A percentile compares a stretch with the other conserved stretches of the same genome.
phyloP scores from a whole-genome alignment of 441 rosid species.

The Breynia disticha region DNA sequence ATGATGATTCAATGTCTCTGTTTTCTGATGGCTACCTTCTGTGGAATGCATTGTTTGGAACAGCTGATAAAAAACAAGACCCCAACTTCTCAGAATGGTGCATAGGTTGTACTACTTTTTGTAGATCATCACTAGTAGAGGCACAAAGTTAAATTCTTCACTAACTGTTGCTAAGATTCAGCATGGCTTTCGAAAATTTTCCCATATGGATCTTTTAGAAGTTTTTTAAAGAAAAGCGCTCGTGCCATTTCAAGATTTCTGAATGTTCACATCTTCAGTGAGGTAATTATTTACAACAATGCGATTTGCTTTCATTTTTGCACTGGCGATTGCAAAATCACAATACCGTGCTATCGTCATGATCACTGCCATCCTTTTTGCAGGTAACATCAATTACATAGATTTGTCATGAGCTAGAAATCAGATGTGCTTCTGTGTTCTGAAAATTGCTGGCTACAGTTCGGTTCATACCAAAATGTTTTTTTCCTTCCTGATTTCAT shows the following conservation, averaged over 20 bases:
- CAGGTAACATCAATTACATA: background rate
- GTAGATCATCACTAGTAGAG: slow-evolving; percentile 6
- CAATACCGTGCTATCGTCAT: background rate
- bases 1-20: background rate
- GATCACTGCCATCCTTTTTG: slow-evolving; percentile 1
- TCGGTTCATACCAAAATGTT: background rate
- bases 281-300: slow-evolving; percentile 45
- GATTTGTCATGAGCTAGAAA: background rate
- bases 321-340: background rate
- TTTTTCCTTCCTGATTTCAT: slow-evolving; percentile 1
- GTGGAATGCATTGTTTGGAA: slow-evolving; percentile 20
- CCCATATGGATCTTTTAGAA: slow-evolving; percentile 22
- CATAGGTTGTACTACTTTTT: slow-evolving; percentile 24
- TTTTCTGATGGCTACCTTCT: slow-evolving; percentile 3
- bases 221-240: slow-evolving; percentile 20
- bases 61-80: slow-evolving; percentile 53
- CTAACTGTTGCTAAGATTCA: slow-evolving; percentile 18
- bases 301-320: too few relatives aligned
- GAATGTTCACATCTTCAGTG: slow-evolving; percentile 25
- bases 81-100: slow-evolving; percentile 34
- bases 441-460: background rate
- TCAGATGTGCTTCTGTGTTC: background rate
- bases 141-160: slow-evolving; percentile 12
- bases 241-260: slow-evolving; percentile 22
- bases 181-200: slow-evolving; percentile 18